phyloP scores from a whole-genome alignment of 2,329 filamentous ascomycete genomes.

The Ascochyta pisi region DNA sequence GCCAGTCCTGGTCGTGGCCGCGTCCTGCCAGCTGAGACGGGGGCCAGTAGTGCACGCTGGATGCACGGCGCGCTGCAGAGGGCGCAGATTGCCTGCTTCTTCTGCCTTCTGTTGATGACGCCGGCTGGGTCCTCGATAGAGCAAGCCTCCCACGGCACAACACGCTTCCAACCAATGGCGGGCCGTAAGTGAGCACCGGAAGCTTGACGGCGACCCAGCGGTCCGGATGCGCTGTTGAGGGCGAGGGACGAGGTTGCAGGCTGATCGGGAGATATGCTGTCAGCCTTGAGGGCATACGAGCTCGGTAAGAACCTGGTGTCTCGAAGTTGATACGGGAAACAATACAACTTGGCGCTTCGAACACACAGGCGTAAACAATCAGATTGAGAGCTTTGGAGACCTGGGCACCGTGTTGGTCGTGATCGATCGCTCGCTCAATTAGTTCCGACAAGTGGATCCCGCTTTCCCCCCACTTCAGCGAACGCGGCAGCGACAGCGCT shows the following conservation, averaged over 20 bases:
- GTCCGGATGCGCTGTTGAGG: conserved; percentile 25
- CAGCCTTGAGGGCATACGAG: conserved; percentile 8
- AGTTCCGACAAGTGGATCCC: conserved; percentile 11
- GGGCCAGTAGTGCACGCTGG: conserved; percentile 38
- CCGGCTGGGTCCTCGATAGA: conserved; percentile 37
- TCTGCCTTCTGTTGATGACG: conserved; percentile 44
- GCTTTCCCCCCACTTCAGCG: background rate
- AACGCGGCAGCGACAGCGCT: conserved; percentile 11
- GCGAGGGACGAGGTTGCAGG: conserved; percentile 19
- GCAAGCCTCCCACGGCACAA: conserved; percentile 39
- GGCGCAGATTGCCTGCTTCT: conserved; percentile 39
- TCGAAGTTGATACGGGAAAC: background rate
- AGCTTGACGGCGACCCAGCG: conserved; percentile 32
- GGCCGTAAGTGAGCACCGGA: conserved; percentile 28
- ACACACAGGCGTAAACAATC: background rate
- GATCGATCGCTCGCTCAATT: conserved; percentile 16
- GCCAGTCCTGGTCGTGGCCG: conserved; percentile 34
- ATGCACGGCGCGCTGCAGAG: conserved; percentile 38
- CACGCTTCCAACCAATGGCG: conserved; percentile 36
- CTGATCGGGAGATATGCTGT: conserved; percentile 15
- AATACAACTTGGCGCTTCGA: background rate
- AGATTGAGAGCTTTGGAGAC: background rate
- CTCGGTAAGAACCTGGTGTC: background rate
- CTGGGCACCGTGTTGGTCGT: conserved; percentile 17
- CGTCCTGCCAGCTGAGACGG: conserved; percentile 33